Base-by-base conservation (phyloP, 2,329 filamentous ascomycete genomes). In the Sclerotiophoma versabilis region DNA sequence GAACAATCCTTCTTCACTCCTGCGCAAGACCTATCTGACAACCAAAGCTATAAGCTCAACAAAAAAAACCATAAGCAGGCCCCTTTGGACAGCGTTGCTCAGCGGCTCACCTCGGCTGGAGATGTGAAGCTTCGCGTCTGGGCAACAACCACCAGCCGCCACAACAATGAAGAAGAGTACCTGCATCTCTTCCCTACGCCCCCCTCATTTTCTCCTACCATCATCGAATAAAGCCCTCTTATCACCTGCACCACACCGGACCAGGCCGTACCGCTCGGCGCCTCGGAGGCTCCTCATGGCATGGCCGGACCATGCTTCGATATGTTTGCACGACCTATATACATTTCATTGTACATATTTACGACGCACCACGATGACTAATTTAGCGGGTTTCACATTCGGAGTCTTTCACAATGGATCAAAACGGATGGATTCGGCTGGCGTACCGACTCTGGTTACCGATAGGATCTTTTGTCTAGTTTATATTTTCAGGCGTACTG, bases 151-250 rank as follows among this genome's bases (percentile, higher is more conserved):
- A 65, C 65, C 5, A 67, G 63, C 36, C 65, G 63, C 36, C 65
- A 63, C 32, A 33, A 54, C n/a, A 60, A 59, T 54, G 37, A 61
- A 60, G 39, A 45, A 8, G 46, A 49, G 26, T 63, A 68, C 49
- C 57, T 76, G 14, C 71, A 67, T 37, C 65, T 76, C 20, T 76
- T 76, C 30, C 73, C 73, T 3, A 53, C 65, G 37, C 72, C 73
- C 43, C 70, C 60, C 36, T 64, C 57, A 15, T 52, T 49, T 19
- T 46, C 49, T 7, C 60, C 44, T 44, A 51, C 38, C 23, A 60
- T 60, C 27, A 39, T 32, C 33, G 48, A 54, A 5, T 61, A 41
- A 44, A 22, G 14, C 22, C 23, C 25, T 12, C 37, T 5, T n/a
- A n/a, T 26, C 9, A 17, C 22, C 34, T 15, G 12, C 17, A 33